A percentile compares a stretch with the other conserved stretches of the same genome.
These are phyloP conservation scores for Phaeotremella skinneri DNA, from an alignment of 768 basidiomycete species.

Conservation along the genomic window DNA sequence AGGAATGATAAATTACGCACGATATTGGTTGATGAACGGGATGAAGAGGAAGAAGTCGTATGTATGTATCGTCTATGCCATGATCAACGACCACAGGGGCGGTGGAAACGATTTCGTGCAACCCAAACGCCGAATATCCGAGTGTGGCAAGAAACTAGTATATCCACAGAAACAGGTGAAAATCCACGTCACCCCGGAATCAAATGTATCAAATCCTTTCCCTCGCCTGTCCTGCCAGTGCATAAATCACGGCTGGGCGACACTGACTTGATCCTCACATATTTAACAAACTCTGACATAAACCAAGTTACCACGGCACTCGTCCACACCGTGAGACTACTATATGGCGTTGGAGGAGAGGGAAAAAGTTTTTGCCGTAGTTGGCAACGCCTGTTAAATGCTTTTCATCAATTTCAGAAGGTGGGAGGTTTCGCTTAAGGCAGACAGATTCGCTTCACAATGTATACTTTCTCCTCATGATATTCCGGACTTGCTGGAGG, in stretches of 20 bases:
- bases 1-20: no score
- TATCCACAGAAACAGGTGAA: not conserved
- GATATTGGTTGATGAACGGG: not conserved
- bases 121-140: not conserved
- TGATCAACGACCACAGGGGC: not conserved
- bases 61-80: not conserved
- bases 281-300: slow-evolving; percentile 33
- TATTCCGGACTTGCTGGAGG: not conserved
- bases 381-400: slow-evolving; percentile 31
- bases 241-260: not conserved
- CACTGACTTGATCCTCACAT: slow-evolving; percentile 23
- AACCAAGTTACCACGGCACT: slow-evolving; percentile 26
- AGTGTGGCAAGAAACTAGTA: not conserved
- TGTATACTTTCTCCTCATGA: not conserved
- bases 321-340: slow-evolving; percentile 13
- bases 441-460: slow-evolving; percentile 15
- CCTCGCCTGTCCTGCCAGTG: not conserved
- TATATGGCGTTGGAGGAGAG: slow-evolving; percentile 42
- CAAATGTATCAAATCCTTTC: not conserved
- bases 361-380: slow-evolving; percentile 18
- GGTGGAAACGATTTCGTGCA: slow-evolving; percentile 5
- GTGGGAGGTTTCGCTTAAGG: slow-evolving; percentile 40
- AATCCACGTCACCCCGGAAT: slow-evolving; percentile 2
- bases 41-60: not conserved
- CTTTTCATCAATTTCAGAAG: slow-evolving; percentile 7